Conservation (phyloP, 2,329 filamentous ascomycete genomes). For the Aureobasidium leucospermi region DNA sequence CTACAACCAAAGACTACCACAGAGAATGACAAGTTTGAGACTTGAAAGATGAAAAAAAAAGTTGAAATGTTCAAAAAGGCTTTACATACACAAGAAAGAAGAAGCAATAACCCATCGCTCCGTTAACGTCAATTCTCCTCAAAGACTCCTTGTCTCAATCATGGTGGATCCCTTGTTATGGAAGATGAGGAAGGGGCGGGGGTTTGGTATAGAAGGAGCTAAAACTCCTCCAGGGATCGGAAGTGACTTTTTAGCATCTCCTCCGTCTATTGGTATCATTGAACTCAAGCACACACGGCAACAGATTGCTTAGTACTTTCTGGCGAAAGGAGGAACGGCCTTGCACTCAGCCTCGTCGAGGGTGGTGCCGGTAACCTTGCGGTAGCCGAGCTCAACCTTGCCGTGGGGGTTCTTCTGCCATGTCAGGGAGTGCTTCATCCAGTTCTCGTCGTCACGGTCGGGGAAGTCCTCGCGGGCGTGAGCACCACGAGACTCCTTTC, state of each 20-base stretch:
- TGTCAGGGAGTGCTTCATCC: constrained; percentile 98
- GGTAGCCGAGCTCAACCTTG: constrained; percentile 78
- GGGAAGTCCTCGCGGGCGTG: constrained; percentile 96
- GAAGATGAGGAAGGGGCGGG: no score
- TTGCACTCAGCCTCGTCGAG: constrained; percentile 96
- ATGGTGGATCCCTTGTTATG: not conserved
- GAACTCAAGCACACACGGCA: not conserved
- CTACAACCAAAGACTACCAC: no score
- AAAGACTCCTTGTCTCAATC: not conserved
- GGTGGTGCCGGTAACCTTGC: constrained; percentile 72
- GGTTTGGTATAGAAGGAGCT: not conserved
- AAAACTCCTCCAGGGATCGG: not conserved
- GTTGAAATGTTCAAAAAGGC: not conserved
- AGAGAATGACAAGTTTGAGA: no score
- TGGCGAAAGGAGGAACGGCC: constrained; percentile 64
- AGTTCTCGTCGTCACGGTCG: constrained; percentile 88
- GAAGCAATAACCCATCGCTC: not conserved
- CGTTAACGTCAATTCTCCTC: constrained; percentile 2
- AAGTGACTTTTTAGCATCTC: not conserved
- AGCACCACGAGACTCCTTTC: constrained; percentile 94
- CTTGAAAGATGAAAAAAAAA: no score
- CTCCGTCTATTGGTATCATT: not conserved
- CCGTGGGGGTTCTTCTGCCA: constrained; percentile 93
- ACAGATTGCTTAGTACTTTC: constrained; percentile 14
- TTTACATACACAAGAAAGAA: constrained; percentile 11